Evolutionary conservation across 2,329 filamentous ascomycete species (phyloP), one percentile per base, ranked within the genome.

Genomic region (Trichoderma arundinaceum): DNA sequence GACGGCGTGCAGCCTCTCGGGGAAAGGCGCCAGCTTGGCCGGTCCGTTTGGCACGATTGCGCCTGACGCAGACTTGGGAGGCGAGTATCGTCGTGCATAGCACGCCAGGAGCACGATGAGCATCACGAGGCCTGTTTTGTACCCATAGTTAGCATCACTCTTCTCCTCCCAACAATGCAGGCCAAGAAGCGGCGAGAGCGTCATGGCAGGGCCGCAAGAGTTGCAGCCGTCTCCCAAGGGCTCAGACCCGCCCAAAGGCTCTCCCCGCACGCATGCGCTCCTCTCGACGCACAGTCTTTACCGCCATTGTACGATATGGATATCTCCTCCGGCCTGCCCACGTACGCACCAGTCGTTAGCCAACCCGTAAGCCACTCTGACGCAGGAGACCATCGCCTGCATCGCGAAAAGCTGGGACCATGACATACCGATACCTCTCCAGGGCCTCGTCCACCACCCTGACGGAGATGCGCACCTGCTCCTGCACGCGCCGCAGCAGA

Each of bases 291-390:
- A 64, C 94, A 98, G 83, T 98, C 95, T 78, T 99, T 99, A 68
- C 95, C 95, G 74, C 95, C 95, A 73, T 99, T 99, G 80, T 97
- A 99, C 65, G 94, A 96, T 69, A 98, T 83, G 5, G 94, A 92
- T 67, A 98, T 84, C 75, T 96, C 86, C 66, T 90, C 84, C 68
- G 90, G 85, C 66, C 92, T 95, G 72, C 67, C 22, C 22, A 51
- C 51, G 46, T 8, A 32, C 10, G 35, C 15, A 44, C n/a, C 44
- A 12, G 19, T 17, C 10, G 10, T 22, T 22, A 48, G 43, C 28
- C 43, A 41, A 4, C 33, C 7, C 32, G 35, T 22, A 28, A 44
- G 13, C 12, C 15, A 19, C 8, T 4, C 15, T 12, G 28, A 19
- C 32, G 17, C n/a, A 38, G 22, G 15, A 35, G 22, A 33, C n/a